phyloP scores from a whole-genome alignment of 257 asterid species.

The Fraxinus excelsior region DNA sequence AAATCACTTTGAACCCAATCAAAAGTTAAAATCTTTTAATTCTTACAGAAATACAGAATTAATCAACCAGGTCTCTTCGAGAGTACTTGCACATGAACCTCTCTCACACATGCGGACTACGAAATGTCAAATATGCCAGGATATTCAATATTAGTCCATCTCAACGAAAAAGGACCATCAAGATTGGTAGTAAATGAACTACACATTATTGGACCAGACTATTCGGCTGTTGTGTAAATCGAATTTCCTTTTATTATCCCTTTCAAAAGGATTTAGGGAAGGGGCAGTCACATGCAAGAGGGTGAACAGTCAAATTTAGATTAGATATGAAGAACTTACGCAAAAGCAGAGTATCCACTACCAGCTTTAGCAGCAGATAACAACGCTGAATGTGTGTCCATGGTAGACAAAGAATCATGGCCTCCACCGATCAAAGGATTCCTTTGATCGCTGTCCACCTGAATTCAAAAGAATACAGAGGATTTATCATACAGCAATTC shows the following conservation, averaged over 20 bases:
- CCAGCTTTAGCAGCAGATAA: constrained; percentile 87
- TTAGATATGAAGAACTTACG: constrained; percentile 54
- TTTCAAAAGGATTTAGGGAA: neutral
- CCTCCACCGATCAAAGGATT: constrained; percentile 44
- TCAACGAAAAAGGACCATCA: neutral
- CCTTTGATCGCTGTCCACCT: constrained; percentile 79
- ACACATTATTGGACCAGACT: neutral
- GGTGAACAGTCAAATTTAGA: neutral
- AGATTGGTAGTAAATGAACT: neutral
- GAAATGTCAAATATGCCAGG: neutral
- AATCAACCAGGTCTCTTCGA: neutral
- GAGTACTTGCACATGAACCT: neutral
- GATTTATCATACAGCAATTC: constrained; percentile 20
- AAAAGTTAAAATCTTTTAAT: neutral
- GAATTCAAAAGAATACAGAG: constrained; percentile 29
- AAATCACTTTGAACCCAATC: neutral
- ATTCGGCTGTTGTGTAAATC: neutral
- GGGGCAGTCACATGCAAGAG: neutral
- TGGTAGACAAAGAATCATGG: constrained; percentile 59
- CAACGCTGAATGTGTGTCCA: constrained; percentile 70
- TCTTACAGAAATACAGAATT: neutral
- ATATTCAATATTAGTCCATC: neutral
- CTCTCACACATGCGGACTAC: neutral
- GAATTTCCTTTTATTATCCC: neutral
- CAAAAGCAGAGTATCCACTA: constrained; percentile 91